Percentiles rank a stretch among this genome's conserved stretches.
Evolutionary conservation across 2,329 filamentous ascomycete genomes (phyloP).

Genomic region (Sporothrix mexicana): DNA sequence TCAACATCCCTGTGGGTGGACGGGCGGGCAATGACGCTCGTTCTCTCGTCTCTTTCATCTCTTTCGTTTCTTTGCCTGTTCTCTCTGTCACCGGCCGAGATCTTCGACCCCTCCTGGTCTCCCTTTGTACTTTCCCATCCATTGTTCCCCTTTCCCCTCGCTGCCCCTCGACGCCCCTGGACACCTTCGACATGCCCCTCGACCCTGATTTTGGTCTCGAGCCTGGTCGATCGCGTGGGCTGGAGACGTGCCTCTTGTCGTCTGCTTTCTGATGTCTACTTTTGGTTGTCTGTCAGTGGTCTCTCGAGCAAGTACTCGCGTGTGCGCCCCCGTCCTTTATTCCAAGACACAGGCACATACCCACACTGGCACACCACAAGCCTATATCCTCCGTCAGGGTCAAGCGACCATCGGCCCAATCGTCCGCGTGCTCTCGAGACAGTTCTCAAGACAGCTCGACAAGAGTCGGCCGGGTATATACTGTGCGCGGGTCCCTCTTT

Average conservation of each 20-base stretch:
- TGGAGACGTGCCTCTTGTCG: slow-evolving; percentile 25
- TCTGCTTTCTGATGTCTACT: not conserved
- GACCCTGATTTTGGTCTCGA: not conserved
- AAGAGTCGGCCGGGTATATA: slow-evolving; percentile 32
- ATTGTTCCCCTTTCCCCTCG: slow-evolving; percentile 6
- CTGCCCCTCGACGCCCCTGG: slow-evolving; percentile 1
- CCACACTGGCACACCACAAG: not conserved
- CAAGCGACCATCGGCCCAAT: slow-evolving; percentile 33
- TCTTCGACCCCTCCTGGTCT: slow-evolving; percentile 13
- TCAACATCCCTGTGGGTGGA: slow-evolving; percentile 31
- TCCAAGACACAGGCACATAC: slow-evolving; percentile 11
- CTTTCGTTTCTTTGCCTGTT: not conserved
- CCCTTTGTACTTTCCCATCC: not conserved
- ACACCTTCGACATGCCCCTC: not conserved
- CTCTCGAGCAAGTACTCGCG: slow-evolving; percentile 21
- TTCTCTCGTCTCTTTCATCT: not conserved
- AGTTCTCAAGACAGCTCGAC: not conserved
- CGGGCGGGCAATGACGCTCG: too few species aligned
- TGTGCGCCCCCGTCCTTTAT: not conserved
- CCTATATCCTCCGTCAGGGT: slow-evolving; percentile 27
- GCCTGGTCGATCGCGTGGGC: slow-evolving; percentile 21
- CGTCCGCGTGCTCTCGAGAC: slow-evolving; percentile 30
- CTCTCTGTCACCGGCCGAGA: slow-evolving; percentile 23
- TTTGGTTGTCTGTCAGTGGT: not conserved
- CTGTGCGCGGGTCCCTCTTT: slow-evolving; percentile 16